Percentiles rank a stretch among this genome's conserved stretches.
Evolutionary conservation across 345 rosid genomes (phyloP).

Genomic region (Gossypium sturtianum): DNA sequence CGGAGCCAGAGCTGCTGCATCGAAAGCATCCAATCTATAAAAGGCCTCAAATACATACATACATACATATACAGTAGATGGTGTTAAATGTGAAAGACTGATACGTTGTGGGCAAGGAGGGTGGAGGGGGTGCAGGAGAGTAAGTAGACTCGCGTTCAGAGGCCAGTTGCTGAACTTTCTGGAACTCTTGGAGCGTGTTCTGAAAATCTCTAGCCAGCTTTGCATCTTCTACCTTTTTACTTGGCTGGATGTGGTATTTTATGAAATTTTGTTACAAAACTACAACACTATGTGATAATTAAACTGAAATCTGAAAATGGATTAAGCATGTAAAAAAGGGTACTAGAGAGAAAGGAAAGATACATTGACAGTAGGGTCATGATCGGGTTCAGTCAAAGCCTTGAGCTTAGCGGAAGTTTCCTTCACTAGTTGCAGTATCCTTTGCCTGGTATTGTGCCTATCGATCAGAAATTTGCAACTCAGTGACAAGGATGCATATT

Average conservation of each 20-base stretch:
- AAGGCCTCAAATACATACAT: not conserved
- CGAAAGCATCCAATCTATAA: not conserved
- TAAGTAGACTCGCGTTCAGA: conserved; percentile 59
- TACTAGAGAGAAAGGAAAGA: not conserved
- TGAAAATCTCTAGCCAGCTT: conserved; percentile 70
- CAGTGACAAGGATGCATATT: not conserved
- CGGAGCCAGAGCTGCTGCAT: conserved; percentile 38
- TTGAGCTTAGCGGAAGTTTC: conserved; percentile 65
- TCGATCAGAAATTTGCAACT: not conserved
- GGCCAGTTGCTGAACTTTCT: conserved; percentile 64
- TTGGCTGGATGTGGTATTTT: conserved; percentile 22
- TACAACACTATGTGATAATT: no score
- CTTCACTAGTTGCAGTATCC: conserved; percentile 55
- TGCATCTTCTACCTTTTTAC: conserved; percentile 63
- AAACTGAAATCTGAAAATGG: not conserved
- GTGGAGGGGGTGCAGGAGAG: conserved; percentile 43
- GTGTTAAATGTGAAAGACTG: not conserved
- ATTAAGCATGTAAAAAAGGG: not conserved
- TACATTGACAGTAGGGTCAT: conserved; percentile 33
- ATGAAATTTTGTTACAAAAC: not conserved
- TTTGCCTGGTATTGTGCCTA: conserved; percentile 58
- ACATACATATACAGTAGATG: not conserved
- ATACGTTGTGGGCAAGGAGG: conserved; percentile 31
- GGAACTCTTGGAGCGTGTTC: conserved; percentile 48
- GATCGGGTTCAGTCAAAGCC: conserved; percentile 49